Base-by-base conservation (phyloP, 208 protist genomes). In the Leptomonas pyrrhocoris region DNA sequence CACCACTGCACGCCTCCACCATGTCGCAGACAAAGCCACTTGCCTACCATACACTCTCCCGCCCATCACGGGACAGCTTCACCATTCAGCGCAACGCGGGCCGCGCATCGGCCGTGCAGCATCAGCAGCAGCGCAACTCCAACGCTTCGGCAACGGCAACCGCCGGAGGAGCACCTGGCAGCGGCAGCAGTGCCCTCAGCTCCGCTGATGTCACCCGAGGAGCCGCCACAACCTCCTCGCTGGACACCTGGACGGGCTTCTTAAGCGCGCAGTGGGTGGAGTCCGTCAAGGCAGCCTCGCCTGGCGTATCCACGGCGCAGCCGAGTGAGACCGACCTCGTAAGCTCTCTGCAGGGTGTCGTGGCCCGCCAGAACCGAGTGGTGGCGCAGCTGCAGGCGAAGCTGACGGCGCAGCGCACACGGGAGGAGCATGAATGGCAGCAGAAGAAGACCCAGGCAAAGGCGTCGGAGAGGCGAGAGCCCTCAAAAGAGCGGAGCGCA, bases 211-310 rank as follows among this genome's bases (percentile, higher is more conserved):
- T n/a, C n/a, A n/a, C n/a, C n/a, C n/a, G n/a, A n/a, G n/a, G n/a
- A 1, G 8, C 40, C 15, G 58, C 30, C 8, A 13, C 58, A 2
- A 43, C 28, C 3, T 36, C 58, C 27, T 42, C 67, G 66, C 43
- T 78, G 12, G 83, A 88, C 58, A 88, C 83, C 51, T 88, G 83
- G 83, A 74, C 67, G 5, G 43, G 61, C 36, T 80, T 77, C 45
- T 46, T 88, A 13, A 48, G 55, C 16, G 19, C 50, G 25, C 67
- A 83, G 56, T 76, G 71, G 71, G 49, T 25, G 13, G 71, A 68
- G 31, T 15, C 62, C 0, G 60, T 76, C 23, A 68, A 69, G 11
- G 34, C 23, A 9, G 54, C 38, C 5, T 11, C 18, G 18, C 23
- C 15, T 25, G 40, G 27, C 27, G 15, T 21, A 42, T 42, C 18